Base-by-base conservation (phyloP, 495 filamentous ascomycete genomes). In the Cairneyella variabilis region DNA sequence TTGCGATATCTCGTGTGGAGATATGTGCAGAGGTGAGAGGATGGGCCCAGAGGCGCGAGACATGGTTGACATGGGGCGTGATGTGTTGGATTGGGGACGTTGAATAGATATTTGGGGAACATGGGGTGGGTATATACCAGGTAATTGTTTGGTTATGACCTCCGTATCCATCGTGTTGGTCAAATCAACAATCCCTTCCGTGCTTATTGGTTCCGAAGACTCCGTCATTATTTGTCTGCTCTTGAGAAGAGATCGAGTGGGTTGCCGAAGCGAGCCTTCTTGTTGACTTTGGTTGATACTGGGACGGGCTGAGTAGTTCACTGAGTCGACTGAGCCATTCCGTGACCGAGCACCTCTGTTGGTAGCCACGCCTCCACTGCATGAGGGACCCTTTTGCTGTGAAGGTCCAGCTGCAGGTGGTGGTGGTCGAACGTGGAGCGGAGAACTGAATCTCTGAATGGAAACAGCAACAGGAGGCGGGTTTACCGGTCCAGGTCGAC, bases 81-180 rank as follows among this genome's bases (percentile, higher is more conserved):
- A 28, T 22, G 6, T 39, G 38, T 23, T 27, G 56, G 49, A 26
- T 6, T 45, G 40, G 6, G 46, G 21, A 21, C 26, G 36, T 7
- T 23, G 23, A 14, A 23, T 28, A 27, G 36, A 41, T 28, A 44
- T 34, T 16, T 44, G 36, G 53, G 44, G 52, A 34, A 50, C 26
- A n/a, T 49, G 28, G 21, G 26, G 26, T 22, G 39, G 3, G 36
- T 56, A 52, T 52, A 17, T 59, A 63, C 60, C 60, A 43, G 60
- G 60, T 32, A 58, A 25, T 16, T n/a, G 11, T 37, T 55, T 59
- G 10, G 37, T 63, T 1, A 37, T 55, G 1, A 55, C 50, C 38
- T 54, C 51, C 16, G 53, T 63, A 27, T 63, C 56, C 14, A 57
- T 50, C 22, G 60, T 47, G 25, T 60, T 52, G 23, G 38, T 52